Conservation (phyloP, 2,329 filamentous ascomycete species). For the Didymella pomorum region DNA sequence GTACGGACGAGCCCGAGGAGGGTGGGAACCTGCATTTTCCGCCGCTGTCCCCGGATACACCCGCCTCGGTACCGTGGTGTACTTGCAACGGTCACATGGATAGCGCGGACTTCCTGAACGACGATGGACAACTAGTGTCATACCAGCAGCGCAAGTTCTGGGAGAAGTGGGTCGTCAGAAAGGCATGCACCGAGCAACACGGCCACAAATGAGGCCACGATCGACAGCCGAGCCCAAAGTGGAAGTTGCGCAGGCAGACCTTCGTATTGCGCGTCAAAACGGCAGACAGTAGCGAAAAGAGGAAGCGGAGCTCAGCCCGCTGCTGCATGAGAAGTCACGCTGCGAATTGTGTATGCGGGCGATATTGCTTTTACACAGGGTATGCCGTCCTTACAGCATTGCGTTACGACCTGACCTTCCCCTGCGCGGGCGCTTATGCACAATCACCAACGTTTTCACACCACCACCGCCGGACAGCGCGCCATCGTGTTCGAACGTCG, state of each 20-base stretch:
- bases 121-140: slow-evolving; percentile 59
- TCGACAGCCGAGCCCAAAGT: not conserved
- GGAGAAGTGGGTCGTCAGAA: slow-evolving; percentile 63
- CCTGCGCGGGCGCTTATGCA: slow-evolving; percentile 34
- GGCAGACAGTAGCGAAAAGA: not conserved
- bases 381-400: slow-evolving; percentile 23
- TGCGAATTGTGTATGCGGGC: slow-evolving; percentile 22
- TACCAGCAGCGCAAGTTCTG: slow-evolving; percentile 61
- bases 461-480: not conserved
- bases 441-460: slow-evolving; percentile 25
- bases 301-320: slow-evolving; percentile 11
- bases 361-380: slow-evolving; percentile 27
- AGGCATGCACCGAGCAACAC: slow-evolving; percentile 55
- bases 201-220: slow-evolving; percentile 44
- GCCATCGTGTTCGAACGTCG: slow-evolving; percentile 1
- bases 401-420: slow-evolving; percentile 21
- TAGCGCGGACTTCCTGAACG: slow-evolving; percentile 56
- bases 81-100: slow-evolving; percentile 55
- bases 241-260: not conserved
- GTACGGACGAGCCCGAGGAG: slow-evolving; percentile 49
- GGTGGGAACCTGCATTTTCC: slow-evolving; percentile 57
- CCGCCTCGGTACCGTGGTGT: slow-evolving; percentile 57
- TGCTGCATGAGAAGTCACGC: slow-evolving; percentile 25
- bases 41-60: slow-evolving; percentile 55
- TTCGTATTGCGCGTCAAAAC: slow-evolving; percentile 2